A percentile compares a stretch with the other conserved stretches of the same genome.
phyloP scores from a whole-genome alignment of 2,329 filamentous ascomycete genomes.

The Xylariaceae sp. region DNA sequence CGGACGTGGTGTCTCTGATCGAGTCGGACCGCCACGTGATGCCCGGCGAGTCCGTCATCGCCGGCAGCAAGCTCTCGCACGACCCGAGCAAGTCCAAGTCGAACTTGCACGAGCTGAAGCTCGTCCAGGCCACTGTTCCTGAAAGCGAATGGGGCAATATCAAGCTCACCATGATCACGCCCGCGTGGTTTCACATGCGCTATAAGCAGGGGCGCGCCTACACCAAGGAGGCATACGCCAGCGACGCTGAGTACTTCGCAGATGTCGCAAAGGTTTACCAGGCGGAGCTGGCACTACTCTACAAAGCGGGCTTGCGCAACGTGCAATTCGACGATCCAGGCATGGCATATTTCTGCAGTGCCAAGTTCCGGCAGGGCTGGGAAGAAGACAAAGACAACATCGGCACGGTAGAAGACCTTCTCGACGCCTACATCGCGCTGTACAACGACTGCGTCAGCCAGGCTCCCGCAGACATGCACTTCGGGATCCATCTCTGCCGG shows the following conservation, averaged over 20 bases:
- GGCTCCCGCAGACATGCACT: conserved; percentile 72
- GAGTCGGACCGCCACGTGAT: conserved; percentile 61
- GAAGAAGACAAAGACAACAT: conserved; percentile 71
- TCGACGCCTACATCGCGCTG: conserved; percentile 77
- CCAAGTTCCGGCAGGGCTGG: conserved; percentile 75
- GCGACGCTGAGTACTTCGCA: conserved; percentile 67
- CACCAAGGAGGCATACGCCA: conserved; percentile 61
- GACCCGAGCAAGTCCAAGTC: conserved; percentile 50
- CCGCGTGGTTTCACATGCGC: conserved; percentile 62
- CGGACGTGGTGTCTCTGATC: conserved; percentile 60
- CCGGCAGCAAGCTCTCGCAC: conserved; percentile 55
- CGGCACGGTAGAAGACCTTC: conserved; percentile 71
- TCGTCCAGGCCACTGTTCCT: conserved; percentile 55
- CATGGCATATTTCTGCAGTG: conserved; percentile 75
- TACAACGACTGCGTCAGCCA: conserved; percentile 75
- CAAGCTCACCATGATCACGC: conserved; percentile 62
- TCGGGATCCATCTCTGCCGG: conserved; percentile 78
- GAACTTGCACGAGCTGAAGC: conserved; percentile 58
- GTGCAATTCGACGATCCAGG: conserved; percentile 74
- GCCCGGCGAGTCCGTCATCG: conserved; percentile 63
- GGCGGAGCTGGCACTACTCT: conserved; percentile 65
- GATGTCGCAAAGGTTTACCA: conserved; percentile 72
- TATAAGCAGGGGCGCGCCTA: conserved; percentile 65
- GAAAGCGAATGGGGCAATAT: conserved; percentile 57
- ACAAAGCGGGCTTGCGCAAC: conserved; percentile 67